These are phyloP conservation scores for Suillus spraguei DNA, from an alignment of 768 basidiomycete genomes.

Conservation along the genomic window DNA sequence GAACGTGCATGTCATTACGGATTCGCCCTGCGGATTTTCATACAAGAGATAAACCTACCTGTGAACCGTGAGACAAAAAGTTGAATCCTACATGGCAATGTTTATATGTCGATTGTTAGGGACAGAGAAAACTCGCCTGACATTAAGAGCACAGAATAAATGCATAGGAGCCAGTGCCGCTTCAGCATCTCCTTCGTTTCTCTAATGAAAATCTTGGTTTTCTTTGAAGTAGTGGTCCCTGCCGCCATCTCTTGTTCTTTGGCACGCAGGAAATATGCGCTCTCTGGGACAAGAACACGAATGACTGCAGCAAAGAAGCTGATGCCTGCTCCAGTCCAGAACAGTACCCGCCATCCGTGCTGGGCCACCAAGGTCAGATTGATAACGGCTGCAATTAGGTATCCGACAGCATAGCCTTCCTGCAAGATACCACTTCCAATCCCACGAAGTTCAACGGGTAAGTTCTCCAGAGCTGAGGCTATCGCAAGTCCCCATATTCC, in stretches of 20 bases:
- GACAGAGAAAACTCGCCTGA: slow-evolving; percentile 38
- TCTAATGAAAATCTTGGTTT: too few species aligned
- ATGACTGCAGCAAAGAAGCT: slow-evolving; percentile 69
- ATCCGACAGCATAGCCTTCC: slow-evolving; percentile 88
- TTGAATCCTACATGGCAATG: slow-evolving; percentile 55
- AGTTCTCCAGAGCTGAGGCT: slow-evolving; percentile 84
- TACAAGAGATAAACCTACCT: slow-evolving; percentile 37
- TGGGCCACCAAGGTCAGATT: slow-evolving; percentile 61
- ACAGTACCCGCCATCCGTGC: slow-evolving; percentile 72
- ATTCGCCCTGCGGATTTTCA: neutral
- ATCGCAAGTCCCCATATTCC: slow-evolving; percentile 87
- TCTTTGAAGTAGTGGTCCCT: slow-evolving; percentile 38
- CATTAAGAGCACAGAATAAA: slow-evolving; percentile 86
- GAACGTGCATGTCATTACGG: slow-evolving; percentile 10
- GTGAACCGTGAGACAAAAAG: slow-evolving; percentile 76
- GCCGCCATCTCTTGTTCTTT: slow-evolving; percentile 51
- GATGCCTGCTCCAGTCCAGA: slow-evolving; percentile 79
- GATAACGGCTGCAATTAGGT: slow-evolving; percentile 81
- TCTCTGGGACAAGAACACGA: slow-evolving; percentile 76
- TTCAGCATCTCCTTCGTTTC: slow-evolving; percentile 75
- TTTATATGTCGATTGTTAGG: slow-evolving; percentile 5
- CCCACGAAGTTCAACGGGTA: slow-evolving; percentile 86
- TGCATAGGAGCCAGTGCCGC: slow-evolving; percentile 78
- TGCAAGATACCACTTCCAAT: slow-evolving; percentile 84
- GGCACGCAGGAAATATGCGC: slow-evolving; percentile 68